Base-by-base conservation (phyloP, 208 protist genomes). In the Wallacemonas sp. region DNA sequence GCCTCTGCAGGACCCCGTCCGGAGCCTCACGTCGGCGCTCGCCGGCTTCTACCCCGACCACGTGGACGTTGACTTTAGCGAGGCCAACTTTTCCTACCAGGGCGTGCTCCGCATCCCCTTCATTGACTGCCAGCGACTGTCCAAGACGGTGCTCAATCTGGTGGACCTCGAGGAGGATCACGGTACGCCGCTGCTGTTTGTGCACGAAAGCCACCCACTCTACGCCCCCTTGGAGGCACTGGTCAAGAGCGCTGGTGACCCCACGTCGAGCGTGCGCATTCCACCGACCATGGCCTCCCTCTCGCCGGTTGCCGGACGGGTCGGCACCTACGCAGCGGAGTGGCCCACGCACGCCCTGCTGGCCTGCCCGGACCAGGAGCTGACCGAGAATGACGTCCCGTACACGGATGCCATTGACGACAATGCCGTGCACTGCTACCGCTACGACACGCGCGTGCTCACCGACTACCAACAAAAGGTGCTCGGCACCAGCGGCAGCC, bases 21-120 rank as follows among this genome's bases (percentile, higher is more conserved):
- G 77, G 29, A 83, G 97, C 46, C 74, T 77, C 7, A 62, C 71
- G 0, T 98, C 97, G n/a, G 87, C 95, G 36, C 93, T 99, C n/a
- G 81, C 86, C 23, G 71, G 91, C 25, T 99, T 99, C 70, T 99
- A 99, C 87, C 99, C 99, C 18, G 83, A 77, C n/a, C 81, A 91
- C 22, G 98, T 99, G 52, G 77, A 87, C 26, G 74, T 99, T 2
- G 98, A 99, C 84, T 84, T 98, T 48, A 98, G 98, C 71, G 98
- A 98, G 65, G 97, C 97, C 36, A 87, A 89, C 66, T 97, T 94
- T 46, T 87, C 90, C 5, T 99, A 98, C 74, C 91, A 98, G 59
- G 92, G 91, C 38, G 86, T 97, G 22, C 67, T 92, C 50, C 87
- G 81, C 61, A 79, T 97, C 14, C 92, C 92, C 8, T 97, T 97